phyloP scores from a whole-genome alignment of 148 eudicot genomes.

The Silene uniflora region DNA sequence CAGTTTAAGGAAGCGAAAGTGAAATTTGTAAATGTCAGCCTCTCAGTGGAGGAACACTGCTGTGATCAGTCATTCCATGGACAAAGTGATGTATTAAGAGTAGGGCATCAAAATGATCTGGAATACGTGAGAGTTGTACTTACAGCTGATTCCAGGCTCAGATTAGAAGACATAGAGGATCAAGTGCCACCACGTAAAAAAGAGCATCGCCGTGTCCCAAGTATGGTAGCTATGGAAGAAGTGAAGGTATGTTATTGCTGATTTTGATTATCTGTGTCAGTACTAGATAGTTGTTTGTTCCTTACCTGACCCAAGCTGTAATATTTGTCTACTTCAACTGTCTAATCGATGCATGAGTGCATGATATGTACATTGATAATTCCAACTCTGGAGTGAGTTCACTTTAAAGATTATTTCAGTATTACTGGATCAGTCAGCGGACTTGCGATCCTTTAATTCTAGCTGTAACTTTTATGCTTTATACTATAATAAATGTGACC shows the following conservation, averaged over 20 bases:
- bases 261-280: neutral
- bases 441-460: neutral
- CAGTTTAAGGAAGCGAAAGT: conserved; percentile 79
- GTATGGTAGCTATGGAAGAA: conserved; percentile 96
- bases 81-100: conserved; percentile 34
- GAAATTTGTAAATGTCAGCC: conserved; percentile 73
- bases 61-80: conserved; percentile 37
- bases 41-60: conserved; percentile 61
- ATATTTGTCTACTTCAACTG: neutral
- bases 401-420: neutral
- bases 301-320: neutral
- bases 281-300: neutral
- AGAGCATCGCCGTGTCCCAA: conserved; percentile 98
- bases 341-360: neutral
- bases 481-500: neutral
- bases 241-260: conserved; percentile 58
- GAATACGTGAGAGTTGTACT: conserved; percentile 83
- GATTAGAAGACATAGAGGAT: conserved; percentile 84
- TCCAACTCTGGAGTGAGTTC: neutral
- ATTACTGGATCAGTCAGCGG: neutral
- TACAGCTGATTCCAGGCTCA: conserved; percentile 85
- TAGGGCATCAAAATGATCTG: conserved; percentile 40
- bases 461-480: too few relatives aligned
- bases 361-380: neutral
- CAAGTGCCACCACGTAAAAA: conserved; percentile 73